Evolutionary conservation across 1,139 yeast species (phyloP).

Genomic region (Hyphopichia wangnamkhiaoensis): DNA sequence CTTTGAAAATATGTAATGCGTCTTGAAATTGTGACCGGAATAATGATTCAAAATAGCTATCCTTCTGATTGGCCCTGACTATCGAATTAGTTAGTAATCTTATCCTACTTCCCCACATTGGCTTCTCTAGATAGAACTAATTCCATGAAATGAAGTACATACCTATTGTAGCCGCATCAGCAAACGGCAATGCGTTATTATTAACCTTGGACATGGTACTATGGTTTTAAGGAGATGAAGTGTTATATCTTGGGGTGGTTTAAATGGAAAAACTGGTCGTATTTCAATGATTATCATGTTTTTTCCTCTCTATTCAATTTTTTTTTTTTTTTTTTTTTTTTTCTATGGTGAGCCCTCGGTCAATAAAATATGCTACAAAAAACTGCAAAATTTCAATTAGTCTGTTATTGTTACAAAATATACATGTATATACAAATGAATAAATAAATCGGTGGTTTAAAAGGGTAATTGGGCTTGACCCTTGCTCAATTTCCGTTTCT

Average conservation of each 20-base stretch:
- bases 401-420: no score
- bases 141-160: no score
- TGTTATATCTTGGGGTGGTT: not conserved
- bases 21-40: constrained; percentile 58
- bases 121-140: no score
- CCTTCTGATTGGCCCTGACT: constrained; percentile 88
- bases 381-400: not conserved
- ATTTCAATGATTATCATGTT: not conserved
- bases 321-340: no score
- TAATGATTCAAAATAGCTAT: constrained; percentile 64
- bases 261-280: no score
- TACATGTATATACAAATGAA: not conserved
- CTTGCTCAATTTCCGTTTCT: constrained; percentile 1
- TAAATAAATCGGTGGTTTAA: not conserved
- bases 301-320: not conserved
- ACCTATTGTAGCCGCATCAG: constrained; percentile 53
- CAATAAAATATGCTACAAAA: no score
- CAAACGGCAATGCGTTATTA: constrained; percentile 41
- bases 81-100: constrained; percentile 9
- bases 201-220: constrained; percentile 28
- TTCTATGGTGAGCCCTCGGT: not conserved
- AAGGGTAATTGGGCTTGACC: constrained; percentile 6
- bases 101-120: constrained; percentile 7
- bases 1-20: constrained; percentile 55
- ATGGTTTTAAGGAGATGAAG: no score